Conservation (phyloP, 2,329 filamentous ascomycete genomes). For the Aspergillus quadricinctus region DNA sequence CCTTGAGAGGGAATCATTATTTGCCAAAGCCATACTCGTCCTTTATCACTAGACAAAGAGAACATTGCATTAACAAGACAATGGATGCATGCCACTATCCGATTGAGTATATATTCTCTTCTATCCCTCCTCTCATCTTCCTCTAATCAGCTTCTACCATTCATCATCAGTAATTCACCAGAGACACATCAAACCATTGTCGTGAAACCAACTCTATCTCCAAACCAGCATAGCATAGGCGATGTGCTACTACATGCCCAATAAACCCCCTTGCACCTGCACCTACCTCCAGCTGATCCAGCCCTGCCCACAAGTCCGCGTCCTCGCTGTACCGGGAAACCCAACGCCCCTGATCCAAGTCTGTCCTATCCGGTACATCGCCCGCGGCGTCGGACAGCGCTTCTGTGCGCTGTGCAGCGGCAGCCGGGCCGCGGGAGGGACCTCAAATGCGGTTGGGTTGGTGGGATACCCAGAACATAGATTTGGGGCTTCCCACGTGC, state of each 20-base stretch:
- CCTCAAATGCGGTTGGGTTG: background rate
- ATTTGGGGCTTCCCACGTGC: background rate
- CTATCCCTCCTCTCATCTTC: background rate
- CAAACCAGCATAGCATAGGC: background rate
- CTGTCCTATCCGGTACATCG: conserved; percentile 2
- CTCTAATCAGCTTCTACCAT: background rate
- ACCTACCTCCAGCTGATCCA: conserved; percentile 16
- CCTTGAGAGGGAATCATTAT: background rate
- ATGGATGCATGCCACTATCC: background rate
- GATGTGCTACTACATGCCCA: conserved; percentile 18
- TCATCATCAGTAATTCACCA: background rate
- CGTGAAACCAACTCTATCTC: background rate
- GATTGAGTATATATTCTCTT: background rate
- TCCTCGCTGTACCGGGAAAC: conserved; percentile 7
- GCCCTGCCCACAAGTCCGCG: conserved; percentile 11
- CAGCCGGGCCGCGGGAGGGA: background rate
- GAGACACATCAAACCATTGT: background rate
- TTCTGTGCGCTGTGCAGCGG: background rate
- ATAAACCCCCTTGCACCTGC: conserved; percentile 16
- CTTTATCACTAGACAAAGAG: background rate
- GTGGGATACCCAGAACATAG: background rate
- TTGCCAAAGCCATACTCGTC: background rate
- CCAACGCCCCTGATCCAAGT: conserved; percentile 11
- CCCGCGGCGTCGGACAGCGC: conserved; percentile 1
- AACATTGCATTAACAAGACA: background rate